Conservation (phyloP, 2,329 filamentous ascomycete genomes). For the Aspergillus fischeri region DNA sequence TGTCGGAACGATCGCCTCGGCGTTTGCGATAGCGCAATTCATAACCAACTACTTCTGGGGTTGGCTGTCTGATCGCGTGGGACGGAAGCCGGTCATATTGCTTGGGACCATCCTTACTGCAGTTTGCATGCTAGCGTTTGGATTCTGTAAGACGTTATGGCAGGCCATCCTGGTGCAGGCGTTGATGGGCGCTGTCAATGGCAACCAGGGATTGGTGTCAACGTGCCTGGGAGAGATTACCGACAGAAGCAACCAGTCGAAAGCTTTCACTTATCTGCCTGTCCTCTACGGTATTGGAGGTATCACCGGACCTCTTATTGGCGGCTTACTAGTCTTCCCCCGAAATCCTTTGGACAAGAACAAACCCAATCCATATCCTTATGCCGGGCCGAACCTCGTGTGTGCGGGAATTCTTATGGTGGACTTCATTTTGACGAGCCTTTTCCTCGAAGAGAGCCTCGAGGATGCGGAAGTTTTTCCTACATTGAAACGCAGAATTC, state of each 20-base stretch:
- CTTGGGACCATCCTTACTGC: conserved; percentile 79
- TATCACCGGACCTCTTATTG: conserved; percentile 88
- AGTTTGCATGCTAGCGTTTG: conserved; percentile 77
- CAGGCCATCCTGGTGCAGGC: conserved; percentile 83
- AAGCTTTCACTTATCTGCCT: conserved; percentile 88
- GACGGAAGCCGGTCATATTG: conserved; percentile 77
- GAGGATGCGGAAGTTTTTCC: conserved; percentile 62
- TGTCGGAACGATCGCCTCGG: conserved; percentile 82
- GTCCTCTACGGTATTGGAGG: conserved; percentile 94
- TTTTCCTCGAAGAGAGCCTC: conserved; percentile 84
- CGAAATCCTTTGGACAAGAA: conserved; percentile 53
- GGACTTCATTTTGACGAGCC: conserved; percentile 67
- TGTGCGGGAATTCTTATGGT: conserved; percentile 67
- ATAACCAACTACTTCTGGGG: conserved; percentile 91
- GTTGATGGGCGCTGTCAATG: conserved; percentile 88
- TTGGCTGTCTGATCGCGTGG: conserved; percentile 72
- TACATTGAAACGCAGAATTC: conserved; percentile 55
- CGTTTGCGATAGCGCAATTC: conserved; percentile 89
- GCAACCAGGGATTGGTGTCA: conserved; percentile 89
- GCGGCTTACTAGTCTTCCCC: conserved; percentile 72
- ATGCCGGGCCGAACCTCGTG: conserved; percentile 77
- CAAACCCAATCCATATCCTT: conserved; percentile 65
- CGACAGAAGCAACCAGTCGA: conserved; percentile 88
- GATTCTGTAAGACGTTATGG: conserved; percentile 76
- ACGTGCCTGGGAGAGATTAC: conserved; percentile 94